Evolutionary conservation across 345 rosid species (phyloP).

Genomic region (Aethionema arabicum): DNA sequence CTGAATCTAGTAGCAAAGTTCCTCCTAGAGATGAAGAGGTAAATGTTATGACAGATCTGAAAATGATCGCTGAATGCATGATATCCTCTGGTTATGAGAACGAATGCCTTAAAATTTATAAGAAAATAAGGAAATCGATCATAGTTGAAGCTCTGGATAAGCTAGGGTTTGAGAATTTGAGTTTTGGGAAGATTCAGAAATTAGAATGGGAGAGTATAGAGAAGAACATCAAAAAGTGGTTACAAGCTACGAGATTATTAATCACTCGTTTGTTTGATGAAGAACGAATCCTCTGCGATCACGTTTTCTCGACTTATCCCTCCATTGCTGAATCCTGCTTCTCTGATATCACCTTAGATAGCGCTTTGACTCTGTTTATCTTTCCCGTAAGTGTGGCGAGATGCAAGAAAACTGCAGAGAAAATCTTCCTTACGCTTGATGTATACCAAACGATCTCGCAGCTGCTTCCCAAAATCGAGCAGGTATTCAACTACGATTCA

Average conservation of each 20-base stretch:
- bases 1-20: neutral
- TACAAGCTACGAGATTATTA: constrained; percentile 45
- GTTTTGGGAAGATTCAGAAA: constrained; percentile 49
- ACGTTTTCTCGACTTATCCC: constrained; percentile 55
- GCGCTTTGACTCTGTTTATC: constrained; percentile 55
- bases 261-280: constrained; percentile 56
- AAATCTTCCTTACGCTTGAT: constrained; percentile 65
- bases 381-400: constrained; percentile 65
- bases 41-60: constrained; percentile 62
- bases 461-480: constrained; percentile 51
- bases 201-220: constrained; percentile 76
- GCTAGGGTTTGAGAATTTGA: constrained; percentile 59
- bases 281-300: constrained; percentile 66
- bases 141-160: constrained; percentile 63
- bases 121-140: constrained; percentile 56
- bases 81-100: constrained; percentile 62
- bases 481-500: constrained; percentile 55
- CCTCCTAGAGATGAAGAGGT: constrained; percentile 31
- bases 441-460: constrained; percentile 53
- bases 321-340: constrained; percentile 66
- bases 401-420: constrained; percentile 47
- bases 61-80: constrained; percentile 86
- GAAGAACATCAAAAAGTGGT: constrained; percentile 54
- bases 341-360: constrained; percentile 64
- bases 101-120: constrained; percentile 66